Conservation (phyloP, 129 eudicot genomes). For the Mikania micrantha region DNA sequence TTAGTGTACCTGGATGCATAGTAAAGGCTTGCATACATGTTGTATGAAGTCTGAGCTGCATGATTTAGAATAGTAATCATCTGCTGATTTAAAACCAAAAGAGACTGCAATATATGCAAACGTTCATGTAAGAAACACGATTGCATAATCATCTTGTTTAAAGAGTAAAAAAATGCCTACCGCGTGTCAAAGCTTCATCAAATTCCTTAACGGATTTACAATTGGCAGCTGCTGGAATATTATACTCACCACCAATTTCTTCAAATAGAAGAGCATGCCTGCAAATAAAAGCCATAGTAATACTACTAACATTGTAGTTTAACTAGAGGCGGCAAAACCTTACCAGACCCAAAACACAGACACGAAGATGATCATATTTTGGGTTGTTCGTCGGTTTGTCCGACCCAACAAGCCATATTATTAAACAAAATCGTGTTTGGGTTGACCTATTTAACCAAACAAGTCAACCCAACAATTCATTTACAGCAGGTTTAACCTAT, state of each 20-base stretch:
- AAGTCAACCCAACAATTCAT: not conserved
- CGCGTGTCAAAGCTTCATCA: slow-evolving; percentile 88
- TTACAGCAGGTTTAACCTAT: not conserved
- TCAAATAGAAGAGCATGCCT: slow-evolving; percentile 88
- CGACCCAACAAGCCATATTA: too few species aligned
- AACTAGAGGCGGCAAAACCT: not conserved
- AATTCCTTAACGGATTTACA: slow-evolving; percentile 77
- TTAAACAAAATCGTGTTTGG: too few species aligned
- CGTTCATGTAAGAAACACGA: slow-evolving; percentile 5
- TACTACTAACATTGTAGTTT: not conserved
- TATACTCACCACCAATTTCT: slow-evolving; percentile 73
- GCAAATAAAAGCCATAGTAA: slow-evolving; percentile 13
- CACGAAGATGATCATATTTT: too few species aligned
- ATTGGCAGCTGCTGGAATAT: slow-evolving; percentile 68
- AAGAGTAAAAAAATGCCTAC: slow-evolving; percentile 26
- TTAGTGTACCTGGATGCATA: slow-evolving; percentile 75
- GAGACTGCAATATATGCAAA: slow-evolving; percentile 51
- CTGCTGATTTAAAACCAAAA: slow-evolving; percentile 93
- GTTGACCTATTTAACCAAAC: not conserved
- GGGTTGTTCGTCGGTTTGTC: too few species aligned
- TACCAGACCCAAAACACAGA: not conserved
- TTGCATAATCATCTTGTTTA: slow-evolving; percentile 3
- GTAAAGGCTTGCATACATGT: slow-evolving; percentile 65
- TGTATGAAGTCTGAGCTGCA: slow-evolving; percentile 71
- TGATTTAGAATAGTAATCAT: slow-evolving; percentile 82